Conservation (phyloP, 306 rosid species). For the Acacia confusa region DNA sequence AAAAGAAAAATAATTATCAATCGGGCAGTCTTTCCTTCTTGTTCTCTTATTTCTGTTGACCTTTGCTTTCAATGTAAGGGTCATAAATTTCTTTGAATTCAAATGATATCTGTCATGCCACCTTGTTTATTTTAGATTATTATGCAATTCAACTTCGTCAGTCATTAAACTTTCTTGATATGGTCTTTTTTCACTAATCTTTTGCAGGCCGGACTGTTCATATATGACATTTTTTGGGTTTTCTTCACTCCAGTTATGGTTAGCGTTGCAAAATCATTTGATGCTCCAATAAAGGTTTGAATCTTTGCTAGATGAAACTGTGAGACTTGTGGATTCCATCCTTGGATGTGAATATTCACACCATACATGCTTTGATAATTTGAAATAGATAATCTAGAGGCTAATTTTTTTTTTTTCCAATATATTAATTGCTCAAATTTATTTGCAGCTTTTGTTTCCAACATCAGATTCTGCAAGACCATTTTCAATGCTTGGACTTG, state of each 20-base stretch:
- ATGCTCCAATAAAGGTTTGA: slow-evolving; percentile 97
- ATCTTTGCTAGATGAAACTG: slow-evolving; percentile 23
- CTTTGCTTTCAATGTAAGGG: neutral
- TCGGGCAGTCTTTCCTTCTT: neutral
- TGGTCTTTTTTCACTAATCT: slow-evolving; percentile 14
- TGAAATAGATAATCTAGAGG: slow-evolving; percentile 17
- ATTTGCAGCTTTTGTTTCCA: slow-evolving; percentile 90
- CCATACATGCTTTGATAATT: neutral
- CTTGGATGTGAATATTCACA: neutral
- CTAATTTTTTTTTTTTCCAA: slow-evolving; percentile 1
- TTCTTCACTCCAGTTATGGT: slow-evolving; percentile 99
- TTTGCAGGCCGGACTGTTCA: slow-evolving; percentile 90
- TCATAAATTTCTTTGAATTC: neutral
- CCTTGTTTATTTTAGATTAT: slow-evolving; percentile 1
- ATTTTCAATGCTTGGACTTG: slow-evolving; percentile 99
- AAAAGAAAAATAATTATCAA: neutral
- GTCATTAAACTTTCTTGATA: neutral
- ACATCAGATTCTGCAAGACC: slow-evolving; percentile 85
- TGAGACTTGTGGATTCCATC: slow-evolving; percentile 8
- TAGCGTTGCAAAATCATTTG: slow-evolving; percentile 98
- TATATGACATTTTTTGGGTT: slow-evolving; percentile 99
- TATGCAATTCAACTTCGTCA: neutral
- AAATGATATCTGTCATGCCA: neutral
- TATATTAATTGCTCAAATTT: slow-evolving; percentile 25
- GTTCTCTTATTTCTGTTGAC: slow-evolving; percentile 1